Percentiles rank a stretch among this genome's conserved stretches.
These are phyloP conservation scores for Penicillium herquei DNA, from an alignment of 495 filamentous ascomycete species.

Conservation along the genomic window DNA sequence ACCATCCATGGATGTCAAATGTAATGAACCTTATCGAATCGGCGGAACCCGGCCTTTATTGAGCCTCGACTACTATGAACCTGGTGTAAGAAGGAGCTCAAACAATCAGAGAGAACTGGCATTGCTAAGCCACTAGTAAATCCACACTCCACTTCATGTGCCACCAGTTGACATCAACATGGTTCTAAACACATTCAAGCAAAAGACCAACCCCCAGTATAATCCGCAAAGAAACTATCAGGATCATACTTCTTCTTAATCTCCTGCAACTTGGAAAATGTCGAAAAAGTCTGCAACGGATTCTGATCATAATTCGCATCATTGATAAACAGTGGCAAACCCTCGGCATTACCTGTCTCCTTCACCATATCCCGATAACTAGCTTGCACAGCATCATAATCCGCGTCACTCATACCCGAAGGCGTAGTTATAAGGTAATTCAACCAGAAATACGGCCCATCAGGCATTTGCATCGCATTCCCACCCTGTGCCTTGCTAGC, in stretches of 20 bases:
- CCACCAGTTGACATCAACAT: neutral
- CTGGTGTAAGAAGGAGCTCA: no score
- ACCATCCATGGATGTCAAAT: no score
- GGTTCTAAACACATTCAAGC: constrained; percentile 6
- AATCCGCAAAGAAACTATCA: constrained; percentile 33
- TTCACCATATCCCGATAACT: constrained; percentile 33
- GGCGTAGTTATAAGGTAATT: constrained; percentile 30
- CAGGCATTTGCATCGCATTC: constrained; percentile 39
- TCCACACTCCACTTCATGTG: no score
- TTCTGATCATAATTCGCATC: constrained; percentile 33
- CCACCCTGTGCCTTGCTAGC: constrained; percentile 35
- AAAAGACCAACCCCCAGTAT: constrained; percentile 37
- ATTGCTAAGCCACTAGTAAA: no score
- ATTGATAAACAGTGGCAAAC: constrained; percentile 33
- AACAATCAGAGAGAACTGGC: no score
- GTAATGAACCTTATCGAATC: no score
- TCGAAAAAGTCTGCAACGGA: constrained; percentile 30
- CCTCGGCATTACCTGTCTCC: constrained; percentile 24
- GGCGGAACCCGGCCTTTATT: no score
- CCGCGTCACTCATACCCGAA: constrained; percentile 18
- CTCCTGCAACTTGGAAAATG: constrained; percentile 24
- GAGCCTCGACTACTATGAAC: no score
- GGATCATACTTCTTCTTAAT: constrained; percentile 41
- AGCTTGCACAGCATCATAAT: constrained; percentile 28
- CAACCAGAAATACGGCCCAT: constrained; percentile 36